Evolutionary conservation across 768 basidiomycete genomes (phyloP), one percentile per base, ranked within the genome.

Genomic region (Mycena floridula): DNA sequence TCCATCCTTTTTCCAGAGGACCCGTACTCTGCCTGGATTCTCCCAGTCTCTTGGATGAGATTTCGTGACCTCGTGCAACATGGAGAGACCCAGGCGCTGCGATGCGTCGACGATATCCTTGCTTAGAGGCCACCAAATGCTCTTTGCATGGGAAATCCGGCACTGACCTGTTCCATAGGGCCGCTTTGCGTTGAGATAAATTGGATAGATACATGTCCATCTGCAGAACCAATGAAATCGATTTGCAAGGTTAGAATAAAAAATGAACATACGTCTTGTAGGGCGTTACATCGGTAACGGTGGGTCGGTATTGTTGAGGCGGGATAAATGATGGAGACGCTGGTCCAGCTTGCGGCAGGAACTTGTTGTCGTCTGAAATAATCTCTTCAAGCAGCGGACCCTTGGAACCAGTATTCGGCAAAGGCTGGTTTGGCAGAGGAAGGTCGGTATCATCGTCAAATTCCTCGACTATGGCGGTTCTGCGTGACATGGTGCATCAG

Each of bases 401-500:
- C 28, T 70, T 77, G 2, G 74, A 47, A 45, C 85, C 84, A 5
- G 79, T 75, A 52, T 82, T 77, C 7, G 81, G 82, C 1, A 94
- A 66, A n/a, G n/a, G n/a, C n/a, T n/a, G n/a, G 25, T 69, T 68
- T 3, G 91, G 91, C 20, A 94, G 71, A 0, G 90, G 88, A 13
- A 94, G 77, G 59, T 95, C 92, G 11, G 89, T 90, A 57, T 95
- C 92, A 67, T 96, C 93, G 77, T 95, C 90, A 57, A 94, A 95
- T 57, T 89, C 89, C 48, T 78, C 80, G 57, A 82, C 81, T 48
- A 80, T 73, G 50, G 32, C 32, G 32, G 32, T 35, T 35, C 32
- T 13, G 32, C 32, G 32, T 15, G 32, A 35, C 32, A 35, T 35
- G 13, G 32, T 4, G 3, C 32, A 35, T 18, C 15, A 15, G 32